A percentile compares a stretch with the other conserved stretches of the same genome.
Evolutionary conservation across 495 filamentous ascomycete species (phyloP).

Genomic region (Chaetomidium leptoderma): DNA sequence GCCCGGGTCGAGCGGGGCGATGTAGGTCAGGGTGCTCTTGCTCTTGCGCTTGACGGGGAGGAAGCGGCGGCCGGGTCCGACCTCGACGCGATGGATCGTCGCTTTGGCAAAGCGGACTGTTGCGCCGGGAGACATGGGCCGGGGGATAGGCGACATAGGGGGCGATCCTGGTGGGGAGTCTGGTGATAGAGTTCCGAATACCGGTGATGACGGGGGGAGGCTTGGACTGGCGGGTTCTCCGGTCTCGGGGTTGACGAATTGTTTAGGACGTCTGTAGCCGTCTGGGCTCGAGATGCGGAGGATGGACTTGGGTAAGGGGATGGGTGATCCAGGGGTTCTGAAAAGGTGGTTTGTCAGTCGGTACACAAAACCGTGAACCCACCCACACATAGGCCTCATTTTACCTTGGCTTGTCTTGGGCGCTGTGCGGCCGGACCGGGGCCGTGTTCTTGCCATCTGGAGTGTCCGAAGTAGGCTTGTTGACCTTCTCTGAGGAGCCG

Average conservation of each 20-base stretch:
- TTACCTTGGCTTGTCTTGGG: slow-evolving; percentile 23
- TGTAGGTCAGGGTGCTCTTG: slow-evolving; percentile 34
- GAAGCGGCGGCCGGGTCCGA: slow-evolving; percentile 30
- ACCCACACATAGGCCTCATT: not conserved
- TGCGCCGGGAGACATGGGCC: slow-evolving; percentile 24
- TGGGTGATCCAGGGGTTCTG: not conserved
- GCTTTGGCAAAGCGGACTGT: slow-evolving; percentile 36
- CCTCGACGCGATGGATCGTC: slow-evolving; percentile 33
- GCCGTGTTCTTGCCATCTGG: slow-evolving; percentile 11
- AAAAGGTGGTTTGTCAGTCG: not conserved
- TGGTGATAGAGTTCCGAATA: not conserved
- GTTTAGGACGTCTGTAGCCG: slow-evolving; percentile 15
- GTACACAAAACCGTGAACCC: not conserved
- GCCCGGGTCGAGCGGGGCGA: slow-evolving; percentile 32
- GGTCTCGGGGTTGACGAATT: slow-evolving; percentile 16
- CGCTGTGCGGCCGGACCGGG: not conserved
- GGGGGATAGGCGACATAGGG: slow-evolving; percentile 16
- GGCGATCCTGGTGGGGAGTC: slow-evolving; percentile 17
- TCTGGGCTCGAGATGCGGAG: slow-evolving; percentile 33
- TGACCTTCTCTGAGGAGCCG: slow-evolving; percentile 26
- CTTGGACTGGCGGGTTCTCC: slow-evolving; percentile 13
- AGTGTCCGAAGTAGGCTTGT: slow-evolving; percentile 18
- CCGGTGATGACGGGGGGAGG: not conserved
- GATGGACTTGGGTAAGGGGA: slow-evolving; percentile 29
- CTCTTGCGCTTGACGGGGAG: slow-evolving; percentile 34